Conservation (phyloP, 306 rosid species). For the Vigna unguiculata region DNA sequence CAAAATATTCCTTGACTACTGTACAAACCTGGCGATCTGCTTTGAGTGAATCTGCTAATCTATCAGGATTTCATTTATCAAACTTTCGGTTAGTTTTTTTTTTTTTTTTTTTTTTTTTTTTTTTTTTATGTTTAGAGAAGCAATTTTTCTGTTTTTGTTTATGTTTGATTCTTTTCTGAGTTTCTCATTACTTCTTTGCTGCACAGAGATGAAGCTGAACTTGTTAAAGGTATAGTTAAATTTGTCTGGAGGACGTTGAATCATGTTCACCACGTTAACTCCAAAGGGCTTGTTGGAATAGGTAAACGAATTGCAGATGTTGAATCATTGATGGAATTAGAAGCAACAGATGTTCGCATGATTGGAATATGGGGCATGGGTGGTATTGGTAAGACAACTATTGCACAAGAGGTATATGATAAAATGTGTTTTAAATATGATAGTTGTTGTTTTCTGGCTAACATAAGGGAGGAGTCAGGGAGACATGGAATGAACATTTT, state of each 20-base stretch:
- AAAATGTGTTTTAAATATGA: not conserved
- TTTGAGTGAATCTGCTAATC: not conserved
- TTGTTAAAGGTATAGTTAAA: slow-evolving; percentile 4
- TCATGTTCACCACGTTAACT: not conserved
- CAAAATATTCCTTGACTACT: not conserved
- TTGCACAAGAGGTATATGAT: slow-evolving; percentile 3
- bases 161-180: too few species aligned
- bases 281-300: slow-evolving; percentile 24
- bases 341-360: not conserved
- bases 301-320: not conserved
- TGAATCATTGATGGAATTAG: slow-evolving; percentile 23
- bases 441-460: not conserved
- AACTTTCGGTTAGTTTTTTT: not conserved
- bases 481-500: slow-evolving; percentile 9
- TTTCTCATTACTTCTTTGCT: not conserved
- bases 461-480: slow-evolving; percentile 21
- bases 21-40: not conserved
- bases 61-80: not conserved
- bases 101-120: too few species aligned
- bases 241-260: not conserved
- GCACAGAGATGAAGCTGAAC: slow-evolving; percentile 13
- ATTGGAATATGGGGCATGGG: slow-evolving; percentile 45
- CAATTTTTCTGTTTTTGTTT: too few species aligned
- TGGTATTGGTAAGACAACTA: not conserved
- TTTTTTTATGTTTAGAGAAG: too few species aligned